phyloP scores from a whole-genome alignment of 768 basidiomycete species.

The Clitopilus passeckerianus region DNA sequence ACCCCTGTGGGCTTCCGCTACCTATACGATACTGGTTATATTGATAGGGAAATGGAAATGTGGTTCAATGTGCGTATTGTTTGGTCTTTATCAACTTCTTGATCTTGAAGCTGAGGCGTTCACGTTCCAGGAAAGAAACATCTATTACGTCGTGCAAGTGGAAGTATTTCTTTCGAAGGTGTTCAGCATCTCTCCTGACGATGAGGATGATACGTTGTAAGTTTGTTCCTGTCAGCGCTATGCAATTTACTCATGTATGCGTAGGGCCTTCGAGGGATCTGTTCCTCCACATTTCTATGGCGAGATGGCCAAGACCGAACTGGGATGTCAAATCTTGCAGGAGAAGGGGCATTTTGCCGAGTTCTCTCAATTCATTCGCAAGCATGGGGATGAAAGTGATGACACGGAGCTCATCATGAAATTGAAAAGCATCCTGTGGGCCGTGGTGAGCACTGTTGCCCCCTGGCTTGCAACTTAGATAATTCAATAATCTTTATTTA shows the following conservation, averaged over 20 bases:
- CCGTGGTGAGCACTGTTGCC: conserved; percentile 61
- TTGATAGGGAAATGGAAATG: conserved; percentile 90
- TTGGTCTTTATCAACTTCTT: not conserved
- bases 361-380: conserved; percentile 86
- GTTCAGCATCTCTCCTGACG: conserved; percentile 61
- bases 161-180: conserved; percentile 87
- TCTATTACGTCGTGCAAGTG: conserved; percentile 89
- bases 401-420: conserved; percentile 84
- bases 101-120: not conserved
- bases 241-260: not conserved
- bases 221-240: conserved; percentile 9
- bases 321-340: conserved; percentile 86
- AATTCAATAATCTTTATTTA: conserved; percentile 22
- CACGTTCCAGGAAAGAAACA: conserved; percentile 75
- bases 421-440: conserved; percentile 95
- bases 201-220: conserved; percentile 59
- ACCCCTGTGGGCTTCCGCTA: conserved; percentile 91
- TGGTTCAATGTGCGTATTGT: conserved; percentile 81
- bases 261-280: conserved; percentile 75
- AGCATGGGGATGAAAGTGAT: conserved; percentile 79
- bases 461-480: not conserved
- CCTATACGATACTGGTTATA: conserved; percentile 87
- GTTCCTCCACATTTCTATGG: conserved; percentile 97
- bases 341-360: conserved; percentile 90
- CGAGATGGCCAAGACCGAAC: conserved; percentile 94